Evolutionary conservation across 306 rosid species (phyloP), one percentile per base, ranked within the genome.

Genomic region (Cucumis hystrix): DNA sequence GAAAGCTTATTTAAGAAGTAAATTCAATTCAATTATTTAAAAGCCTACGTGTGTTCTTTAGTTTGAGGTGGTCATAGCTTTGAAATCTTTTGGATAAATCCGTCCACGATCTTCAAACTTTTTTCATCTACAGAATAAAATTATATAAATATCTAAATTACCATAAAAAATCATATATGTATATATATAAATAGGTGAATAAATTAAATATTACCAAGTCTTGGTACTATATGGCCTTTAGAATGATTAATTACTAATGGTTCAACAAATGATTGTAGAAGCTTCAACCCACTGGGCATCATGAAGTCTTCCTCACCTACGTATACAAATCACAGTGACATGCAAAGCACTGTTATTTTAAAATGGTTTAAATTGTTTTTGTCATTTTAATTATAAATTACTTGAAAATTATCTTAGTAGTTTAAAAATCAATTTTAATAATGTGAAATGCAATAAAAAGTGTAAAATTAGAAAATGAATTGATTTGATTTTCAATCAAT

Each of bases 191-290:
- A 23, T 23, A 23, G 25, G 2, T 28, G 30, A 28, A 15, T 30
- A 8, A 63, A 33, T 30, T 15, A 6, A 52, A 30, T 33, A 49
- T 81, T 40, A 91, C 93, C 93, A 33, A 93, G 83, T 82, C 88
- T 87, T 23, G 98, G 98, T 61, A 93, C 78, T 0, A 92, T 88
- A 78, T 93, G 98, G 73, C 96, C 98, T 75, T 91, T 93, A 43
- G 95, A 90, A 64, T 93, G 98, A 78, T 91, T 85, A 81, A 93
- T 88, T 37, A 89, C 87, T 0, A 79, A 77, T 2, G 98, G 91
- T 9, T 89, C 87, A 28, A 81, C 85, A 55, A 77, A 93, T 10
- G 78, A 75, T 83, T 91, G 79, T 61, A 87, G 16, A 3, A 93
- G 81, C 37, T 93, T 85, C 23, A 37, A 37, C 15, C 95, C 96